Evolutionary conservation across 768 basidiomycete species (phyloP).

Genomic region (Tremella fuciformis): DNA sequence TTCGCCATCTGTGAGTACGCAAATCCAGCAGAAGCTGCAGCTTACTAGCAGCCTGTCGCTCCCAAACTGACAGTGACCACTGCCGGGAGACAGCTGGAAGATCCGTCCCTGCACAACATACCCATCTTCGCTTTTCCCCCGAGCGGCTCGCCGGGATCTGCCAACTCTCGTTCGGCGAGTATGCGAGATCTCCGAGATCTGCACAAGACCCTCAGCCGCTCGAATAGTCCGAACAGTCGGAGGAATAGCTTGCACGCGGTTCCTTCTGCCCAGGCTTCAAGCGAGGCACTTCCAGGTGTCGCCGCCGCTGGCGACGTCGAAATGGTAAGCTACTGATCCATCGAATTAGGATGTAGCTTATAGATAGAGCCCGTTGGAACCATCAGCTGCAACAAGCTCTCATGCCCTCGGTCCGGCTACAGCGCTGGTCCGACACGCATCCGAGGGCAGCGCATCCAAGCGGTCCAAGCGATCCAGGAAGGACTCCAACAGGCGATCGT

Average conservation of each 20-base stretch:
- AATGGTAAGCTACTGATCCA: neutral
- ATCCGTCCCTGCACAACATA: slow-evolving; percentile 29
- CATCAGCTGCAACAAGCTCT: neutral
- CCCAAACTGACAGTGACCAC: neutral
- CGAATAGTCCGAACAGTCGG: neutral
- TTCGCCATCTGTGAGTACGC: slow-evolving; percentile 1
- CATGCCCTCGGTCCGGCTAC: neutral
- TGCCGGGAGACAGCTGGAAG: neutral
- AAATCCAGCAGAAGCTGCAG: neutral
- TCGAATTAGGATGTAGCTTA: neutral
- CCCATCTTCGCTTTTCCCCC: slow-evolving; percentile 11
- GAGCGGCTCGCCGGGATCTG: slow-evolving; percentile 1
- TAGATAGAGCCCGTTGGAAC: no score
- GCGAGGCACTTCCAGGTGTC: slow-evolving; percentile 1
- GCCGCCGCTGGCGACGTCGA: neutral
- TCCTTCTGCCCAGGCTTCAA: neutral
- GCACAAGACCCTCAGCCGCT: neutral
- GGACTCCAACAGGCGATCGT: neutral
- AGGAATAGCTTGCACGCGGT: neutral
- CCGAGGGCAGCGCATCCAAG: neutral
- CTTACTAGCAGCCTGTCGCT: neutral
- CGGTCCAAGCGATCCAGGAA: neutral
- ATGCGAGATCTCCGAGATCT: slow-evolving; percentile 5
- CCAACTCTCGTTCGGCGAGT: slow-evolving; percentile 2
- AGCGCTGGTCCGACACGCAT: neutral